Evolutionary conservation across 768 basidiomycete species (phyloP).

Genomic region (Suillus hirtellus): DNA sequence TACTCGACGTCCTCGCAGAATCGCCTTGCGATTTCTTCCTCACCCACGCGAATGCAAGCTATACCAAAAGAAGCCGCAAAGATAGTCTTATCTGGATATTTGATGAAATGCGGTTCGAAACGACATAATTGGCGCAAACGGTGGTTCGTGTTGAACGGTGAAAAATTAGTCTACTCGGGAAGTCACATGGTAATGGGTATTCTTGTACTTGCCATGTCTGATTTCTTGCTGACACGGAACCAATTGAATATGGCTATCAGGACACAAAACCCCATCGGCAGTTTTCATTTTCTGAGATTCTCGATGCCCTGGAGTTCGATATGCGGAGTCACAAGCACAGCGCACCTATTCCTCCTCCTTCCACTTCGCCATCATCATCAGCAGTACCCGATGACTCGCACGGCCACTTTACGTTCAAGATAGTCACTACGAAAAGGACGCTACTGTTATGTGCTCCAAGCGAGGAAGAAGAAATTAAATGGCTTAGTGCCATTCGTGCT

Average conservation of each 20-base stretch:
- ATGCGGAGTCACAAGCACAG: slow-evolving; percentile 55
- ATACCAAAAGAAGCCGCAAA: slow-evolving; percentile 63
- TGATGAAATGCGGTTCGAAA: slow-evolving; percentile 95
- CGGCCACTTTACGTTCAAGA: slow-evolving; percentile 80
- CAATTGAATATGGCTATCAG: slow-evolving; percentile 41
- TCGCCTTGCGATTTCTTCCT: slow-evolving; percentile 39
- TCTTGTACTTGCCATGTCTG: slow-evolving; percentile 15
- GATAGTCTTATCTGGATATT: slow-evolving; percentile 82
- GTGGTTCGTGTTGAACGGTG: slow-evolving; percentile 93
- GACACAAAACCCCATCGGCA: slow-evolving; percentile 87
- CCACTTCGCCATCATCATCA: slow-evolving; percentile 34
- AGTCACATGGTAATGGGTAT: slow-evolving; percentile 86
- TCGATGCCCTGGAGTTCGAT: slow-evolving; percentile 91
- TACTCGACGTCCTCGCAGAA: slow-evolving; percentile 49
- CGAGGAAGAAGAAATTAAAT: slow-evolving; percentile 98
- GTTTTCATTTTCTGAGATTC: slow-evolving; percentile 80
- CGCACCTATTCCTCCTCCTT: slow-evolving; percentile 32
- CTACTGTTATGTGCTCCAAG: slow-evolving; percentile 88
- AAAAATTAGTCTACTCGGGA: slow-evolving; percentile 83
- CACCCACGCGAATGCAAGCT: slow-evolving; percentile 44
- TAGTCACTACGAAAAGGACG: slow-evolving; percentile 92
- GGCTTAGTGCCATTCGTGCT: slow-evolving; percentile 93
- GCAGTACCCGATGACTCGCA: slow-evolving; percentile 39
- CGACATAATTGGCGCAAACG: slow-evolving; percentile 95
- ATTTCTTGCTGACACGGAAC: slow-evolving; percentile 14